phyloP scores from a whole-genome alignment of 345 rosid genomes.

The Lepidium africanum region DNA sequence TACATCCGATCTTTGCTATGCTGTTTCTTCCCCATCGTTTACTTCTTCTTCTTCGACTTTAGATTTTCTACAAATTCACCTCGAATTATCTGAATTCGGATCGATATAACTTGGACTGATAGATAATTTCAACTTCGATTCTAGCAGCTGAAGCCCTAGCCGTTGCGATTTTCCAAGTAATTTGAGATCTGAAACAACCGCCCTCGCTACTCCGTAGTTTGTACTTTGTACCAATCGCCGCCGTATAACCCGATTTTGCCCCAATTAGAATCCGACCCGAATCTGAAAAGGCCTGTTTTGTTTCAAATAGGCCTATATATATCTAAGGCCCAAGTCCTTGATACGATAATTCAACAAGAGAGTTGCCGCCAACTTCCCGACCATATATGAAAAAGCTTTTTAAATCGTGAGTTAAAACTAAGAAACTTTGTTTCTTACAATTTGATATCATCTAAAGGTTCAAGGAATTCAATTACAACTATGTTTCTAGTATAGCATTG shows the following conservation, averaged over 20 bases:
- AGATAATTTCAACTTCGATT: neutral
- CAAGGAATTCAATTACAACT: neutral
- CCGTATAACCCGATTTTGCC: neutral
- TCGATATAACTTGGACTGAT: neutral
- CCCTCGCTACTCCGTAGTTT: conserved; percentile 7
- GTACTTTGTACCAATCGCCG: neutral
- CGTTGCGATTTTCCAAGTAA: neutral
- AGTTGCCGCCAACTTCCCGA: neutral
- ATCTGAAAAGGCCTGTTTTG: neutral
- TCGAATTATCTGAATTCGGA: neutral
- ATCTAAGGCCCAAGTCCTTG: neutral
- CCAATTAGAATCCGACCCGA: neutral
- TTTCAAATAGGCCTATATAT: neutral
- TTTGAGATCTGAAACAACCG: conserved; percentile 4
- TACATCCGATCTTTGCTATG: conserved; percentile 97
- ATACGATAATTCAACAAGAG: neutral
- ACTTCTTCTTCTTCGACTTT: conserved; percentile 5
- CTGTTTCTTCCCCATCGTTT: conserved; percentile 88
- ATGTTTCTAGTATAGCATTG: neutral
- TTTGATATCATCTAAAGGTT: neutral
- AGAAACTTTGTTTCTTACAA: neutral
- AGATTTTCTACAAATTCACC: neutral
- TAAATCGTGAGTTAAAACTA: neutral
- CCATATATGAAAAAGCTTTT: neutral
- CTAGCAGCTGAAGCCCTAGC: neutral